Conservation (phyloP, 2,329 filamentous ascomycete genomes). For the Fusarium succisae region DNA sequence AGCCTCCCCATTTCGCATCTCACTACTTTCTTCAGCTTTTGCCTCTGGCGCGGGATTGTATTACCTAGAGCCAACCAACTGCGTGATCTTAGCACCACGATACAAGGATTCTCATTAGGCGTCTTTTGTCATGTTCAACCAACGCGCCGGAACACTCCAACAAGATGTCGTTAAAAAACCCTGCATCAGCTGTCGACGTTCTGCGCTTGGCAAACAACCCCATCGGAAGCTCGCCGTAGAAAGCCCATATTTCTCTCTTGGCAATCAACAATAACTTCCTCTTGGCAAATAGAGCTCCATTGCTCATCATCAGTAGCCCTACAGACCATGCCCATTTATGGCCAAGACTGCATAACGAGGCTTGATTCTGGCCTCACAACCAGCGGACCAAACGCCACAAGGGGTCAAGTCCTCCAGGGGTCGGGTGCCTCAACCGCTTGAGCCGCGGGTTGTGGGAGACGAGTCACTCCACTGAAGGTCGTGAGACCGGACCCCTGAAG, state of each 20-base stretch:
- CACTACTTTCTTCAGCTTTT: neutral
- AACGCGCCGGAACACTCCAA: constrained; percentile 8
- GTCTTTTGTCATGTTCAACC: neutral
- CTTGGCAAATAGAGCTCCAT: neutral
- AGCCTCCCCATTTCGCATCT: neutral
- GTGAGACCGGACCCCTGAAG: neutral
- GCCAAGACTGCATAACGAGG: constrained; percentile 24
- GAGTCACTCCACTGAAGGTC: constrained; percentile 10
- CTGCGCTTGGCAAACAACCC: constrained; percentile 16
- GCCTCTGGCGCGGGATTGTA: neutral
- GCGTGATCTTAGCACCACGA: neutral
- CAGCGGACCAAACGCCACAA: constrained; percentile 10
- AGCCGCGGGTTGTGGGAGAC: constrained; percentile 16
- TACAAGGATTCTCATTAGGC: constrained; percentile 16
- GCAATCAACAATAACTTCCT: constrained; percentile 2
- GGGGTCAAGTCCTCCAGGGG: constrained; percentile 16
- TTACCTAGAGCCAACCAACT: neutral
- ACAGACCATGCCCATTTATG: constrained; percentile 18
- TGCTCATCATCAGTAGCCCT: constrained; percentile 12
- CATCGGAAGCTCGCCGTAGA: neutral
- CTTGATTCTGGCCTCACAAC: constrained; percentile 18
- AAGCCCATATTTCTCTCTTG: constrained; percentile 1
- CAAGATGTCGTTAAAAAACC: neutral
- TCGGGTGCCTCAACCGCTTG: constrained; percentile 7
- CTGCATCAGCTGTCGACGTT: constrained; percentile 13